Evolutionary conservation across 129 eudicot species (phyloP).

Genomic region (Logfia minima): DNA sequence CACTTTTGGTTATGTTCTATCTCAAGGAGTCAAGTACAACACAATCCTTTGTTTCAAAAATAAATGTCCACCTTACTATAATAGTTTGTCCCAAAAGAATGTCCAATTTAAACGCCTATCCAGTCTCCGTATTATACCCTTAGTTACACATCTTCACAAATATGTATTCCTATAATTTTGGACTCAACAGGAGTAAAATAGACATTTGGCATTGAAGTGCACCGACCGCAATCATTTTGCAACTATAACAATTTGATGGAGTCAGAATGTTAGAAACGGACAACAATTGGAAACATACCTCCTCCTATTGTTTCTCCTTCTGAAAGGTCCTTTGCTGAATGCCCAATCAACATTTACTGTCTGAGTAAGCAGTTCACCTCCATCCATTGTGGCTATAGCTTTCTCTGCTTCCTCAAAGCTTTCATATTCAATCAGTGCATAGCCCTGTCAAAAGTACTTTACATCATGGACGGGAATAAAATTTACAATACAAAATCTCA

Average conservation of each 20-base stretch:
- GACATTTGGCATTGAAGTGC: not conserved
- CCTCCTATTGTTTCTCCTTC: constrained; percentile 69
- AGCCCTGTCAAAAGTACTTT: constrained; percentile 52
- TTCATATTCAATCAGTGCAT: constrained; percentile 89
- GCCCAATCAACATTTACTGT: constrained; percentile 87
- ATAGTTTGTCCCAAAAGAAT: too few relatives aligned
- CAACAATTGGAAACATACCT: constrained; percentile 39
- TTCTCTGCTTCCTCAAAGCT: constrained; percentile 77
- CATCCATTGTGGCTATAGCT: constrained; percentile 79
- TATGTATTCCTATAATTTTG: not conserved
- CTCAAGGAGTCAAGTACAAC: not conserved
- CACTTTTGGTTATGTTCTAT: not conserved
- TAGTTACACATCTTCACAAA: not conserved
- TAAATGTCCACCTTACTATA: too few relatives aligned
- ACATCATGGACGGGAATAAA: not conserved
- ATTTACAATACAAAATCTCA: not conserved
- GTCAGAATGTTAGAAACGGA: not conserved
- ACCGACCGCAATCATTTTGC: not conserved
- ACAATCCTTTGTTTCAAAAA: too few relatives aligned
- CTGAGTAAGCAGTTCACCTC: constrained; percentile 76
- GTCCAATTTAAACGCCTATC: too few relatives aligned
- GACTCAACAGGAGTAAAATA: not conserved
- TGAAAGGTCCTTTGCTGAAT: constrained; percentile 91
- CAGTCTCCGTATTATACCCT: too few relatives aligned
- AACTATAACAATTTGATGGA: not conserved